Conservation (phyloP, 2,329 filamentous ascomycete genomes). For the Neoascochyta sp. region DNA sequence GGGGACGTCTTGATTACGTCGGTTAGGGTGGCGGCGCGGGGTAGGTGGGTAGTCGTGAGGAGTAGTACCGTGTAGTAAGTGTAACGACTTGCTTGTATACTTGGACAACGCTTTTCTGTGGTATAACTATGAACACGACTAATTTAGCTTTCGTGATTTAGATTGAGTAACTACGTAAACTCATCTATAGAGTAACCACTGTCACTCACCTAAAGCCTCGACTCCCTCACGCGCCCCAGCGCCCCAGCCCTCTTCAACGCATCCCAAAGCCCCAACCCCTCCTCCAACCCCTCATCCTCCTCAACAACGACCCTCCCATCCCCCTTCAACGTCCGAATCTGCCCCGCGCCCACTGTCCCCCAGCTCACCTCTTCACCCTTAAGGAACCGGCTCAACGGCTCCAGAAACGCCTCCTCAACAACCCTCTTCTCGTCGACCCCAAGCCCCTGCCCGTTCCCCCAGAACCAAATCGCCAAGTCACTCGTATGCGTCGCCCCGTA, state of each 20-base stretch:
- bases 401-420: slow-evolving; percentile 38
- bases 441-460: slow-evolving; percentile 47
- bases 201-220: slow-evolving; percentile 2
- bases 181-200: too few species aligned
- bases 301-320: slow-evolving; percentile 48
- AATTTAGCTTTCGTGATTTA: too few species aligned
- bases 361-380: slow-evolving; percentile 41
- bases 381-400: slow-evolving; percentile 41
- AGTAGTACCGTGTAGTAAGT: too few species aligned
- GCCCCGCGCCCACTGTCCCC: slow-evolving; percentile 34
- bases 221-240: slow-evolving; percentile 1
- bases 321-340: slow-evolving; percentile 44
- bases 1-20: too few species aligned
- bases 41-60: too few species aligned
- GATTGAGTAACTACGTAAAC: too few species aligned
- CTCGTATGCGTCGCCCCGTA: slow-evolving; percentile 56
- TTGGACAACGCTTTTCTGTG: too few species aligned
- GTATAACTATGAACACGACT: too few species aligned
- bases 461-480: slow-evolving; percentile 56
- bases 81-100: too few species aligned
- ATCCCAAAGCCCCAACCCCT: slow-evolving; percentile 50
- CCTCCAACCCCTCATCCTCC: slow-evolving; percentile 46
- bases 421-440: slow-evolving; percentile 45
- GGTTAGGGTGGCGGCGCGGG: too few species aligned
- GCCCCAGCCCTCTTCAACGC: slow-evolving; percentile 27